These are phyloP conservation scores for Marchantia polymorpha DNA, from an alignment of 225 moss, liverwort and hornwort species.

Conservation along the genomic window DNA sequence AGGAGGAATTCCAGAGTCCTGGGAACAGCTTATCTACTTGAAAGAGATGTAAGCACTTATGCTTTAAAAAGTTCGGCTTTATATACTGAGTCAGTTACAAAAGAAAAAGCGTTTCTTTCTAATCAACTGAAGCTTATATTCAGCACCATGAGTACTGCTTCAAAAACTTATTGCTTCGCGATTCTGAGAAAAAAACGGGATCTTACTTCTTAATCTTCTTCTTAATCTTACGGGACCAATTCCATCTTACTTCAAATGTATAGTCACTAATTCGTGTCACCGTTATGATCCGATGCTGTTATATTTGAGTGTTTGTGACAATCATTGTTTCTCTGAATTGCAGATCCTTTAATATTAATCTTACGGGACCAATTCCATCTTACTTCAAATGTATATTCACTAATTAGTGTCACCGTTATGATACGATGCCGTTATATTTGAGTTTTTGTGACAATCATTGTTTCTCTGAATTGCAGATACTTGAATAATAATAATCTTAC, in stretches of 20 bases:
- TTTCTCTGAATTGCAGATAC: neutral
- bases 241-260: neutral
- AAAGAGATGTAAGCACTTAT: too few relatives aligned
- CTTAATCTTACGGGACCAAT: neutral
- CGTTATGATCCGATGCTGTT: neutral
- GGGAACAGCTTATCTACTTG: neutral
- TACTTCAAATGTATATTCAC: neutral
- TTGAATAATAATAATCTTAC: neutral
- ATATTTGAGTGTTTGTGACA: neutral
- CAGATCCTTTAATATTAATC: neutral
- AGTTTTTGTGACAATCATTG: neutral
- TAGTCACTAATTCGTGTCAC: neutral
- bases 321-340: neutral
- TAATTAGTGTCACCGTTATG: neutral
- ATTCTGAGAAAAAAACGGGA: too few relatives aligned
- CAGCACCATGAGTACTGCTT: too few relatives aligned
- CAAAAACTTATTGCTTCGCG: too few relatives aligned
- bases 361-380: neutral
- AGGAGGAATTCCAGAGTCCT: neutral
- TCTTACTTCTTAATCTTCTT: too few relatives aligned
- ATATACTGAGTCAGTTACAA: too few relatives aligned
- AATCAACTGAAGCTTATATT: too few relatives aligned
- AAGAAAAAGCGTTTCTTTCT: too few relatives aligned
- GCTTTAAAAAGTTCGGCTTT: too few relatives aligned
- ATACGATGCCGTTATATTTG: too few relatives aligned